Conservation (phyloP, 1,139 yeast genomes). For the Scheffersomyces titani region DNA sequence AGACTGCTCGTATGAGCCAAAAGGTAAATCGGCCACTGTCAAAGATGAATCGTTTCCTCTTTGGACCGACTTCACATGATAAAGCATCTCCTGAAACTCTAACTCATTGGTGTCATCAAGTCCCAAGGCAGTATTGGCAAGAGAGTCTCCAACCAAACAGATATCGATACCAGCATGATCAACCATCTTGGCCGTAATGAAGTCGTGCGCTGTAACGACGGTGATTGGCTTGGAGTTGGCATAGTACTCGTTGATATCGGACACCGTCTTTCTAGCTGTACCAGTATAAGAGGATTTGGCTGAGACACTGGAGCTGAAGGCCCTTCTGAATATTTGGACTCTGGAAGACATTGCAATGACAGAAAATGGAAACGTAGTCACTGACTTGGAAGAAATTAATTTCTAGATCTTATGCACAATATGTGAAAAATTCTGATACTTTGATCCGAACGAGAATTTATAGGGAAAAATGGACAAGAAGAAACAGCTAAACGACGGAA, state of each 20-base stretch:
- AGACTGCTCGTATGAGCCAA: slow-evolving; percentile 77
- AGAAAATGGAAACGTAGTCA: not conserved
- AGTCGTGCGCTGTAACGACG: slow-evolving; percentile 87
- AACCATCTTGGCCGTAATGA: slow-evolving; percentile 71
- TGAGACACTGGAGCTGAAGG: not conserved
- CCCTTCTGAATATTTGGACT: not conserved
- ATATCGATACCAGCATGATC: slow-evolving; percentile 71
- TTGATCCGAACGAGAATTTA: not conserved
- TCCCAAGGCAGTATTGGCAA: slow-evolving; percentile 91
- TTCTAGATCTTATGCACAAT: not conserved
- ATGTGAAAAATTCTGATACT: not conserved
- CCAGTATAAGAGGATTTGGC: slow-evolving; percentile 11
- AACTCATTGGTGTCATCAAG: slow-evolving; percentile 75
- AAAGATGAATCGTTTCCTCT: slow-evolving; percentile 70
- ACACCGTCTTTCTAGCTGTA: slow-evolving; percentile 28
- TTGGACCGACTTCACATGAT: slow-evolving; percentile 73
- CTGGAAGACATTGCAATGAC: not conserved
- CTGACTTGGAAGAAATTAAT: not conserved
- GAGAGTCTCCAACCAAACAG: slow-evolving; percentile 84
- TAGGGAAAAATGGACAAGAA: not conserved
- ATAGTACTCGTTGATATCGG: slow-evolving; percentile 47
- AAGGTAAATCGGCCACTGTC: slow-evolving; percentile 86
- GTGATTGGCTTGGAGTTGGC: slow-evolving; percentile 55
- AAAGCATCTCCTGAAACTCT: slow-evolving; percentile 74
- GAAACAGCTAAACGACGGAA: not conserved